Evolutionary conservation across 106 monocot species (phyloP), one percentile per base, ranked within the genome.

Genomic region (Acanthochlamys bracteata): DNA sequence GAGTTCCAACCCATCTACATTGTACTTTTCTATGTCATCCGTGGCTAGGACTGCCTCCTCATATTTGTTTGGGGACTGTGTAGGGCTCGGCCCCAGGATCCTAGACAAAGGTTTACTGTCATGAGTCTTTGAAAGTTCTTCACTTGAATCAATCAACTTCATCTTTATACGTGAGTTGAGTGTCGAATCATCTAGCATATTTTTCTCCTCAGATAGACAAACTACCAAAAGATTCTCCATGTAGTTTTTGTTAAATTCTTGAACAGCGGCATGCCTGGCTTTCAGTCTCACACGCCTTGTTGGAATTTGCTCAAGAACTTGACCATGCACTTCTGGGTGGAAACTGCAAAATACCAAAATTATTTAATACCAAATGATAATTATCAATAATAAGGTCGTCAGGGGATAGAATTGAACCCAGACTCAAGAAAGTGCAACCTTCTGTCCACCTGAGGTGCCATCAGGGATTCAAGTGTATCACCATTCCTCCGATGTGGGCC

Each of bases 401-500:
- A n/a, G n/a, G n/a, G n/a, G n/a, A n/a, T n/a, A n/a, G n/a, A n/a
- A n/a, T n/a, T n/a, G n/a, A n/a, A n/a, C n/a, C n/a, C n/a, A n/a
- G n/a, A n/a, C n/a, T n/a, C n/a, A n/a, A n/a, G n/a, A n/a, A n/a
- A n/a, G n/a, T n/a, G n/a, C n/a, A n/a, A n/a, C n/a, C n/a, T n/a
- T n/a, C n/a, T n/a, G n/a, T n/a, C n/a, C n/a, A n/a, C n/a, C 27
- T 66, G 65, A 7, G 77, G 76, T 55, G 66, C 47, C 51, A 76
- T 67, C 51, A 84, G 70, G 60, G 90, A 75, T 23, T 76, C 76
- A 10, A 72, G 71, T 11, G 79, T 78, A 78, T 78, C 71, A 63
- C 73, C 84, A 76, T 85, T 96, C 78, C 60, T 90, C 75, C 64
- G 72, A 46, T 61, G 79, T 51, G 63, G 42, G 59, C 69, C 76